Evolutionary conservation across 768 basidiomycete species (phyloP).

Genomic region (Heimioporus sp.): DNA sequence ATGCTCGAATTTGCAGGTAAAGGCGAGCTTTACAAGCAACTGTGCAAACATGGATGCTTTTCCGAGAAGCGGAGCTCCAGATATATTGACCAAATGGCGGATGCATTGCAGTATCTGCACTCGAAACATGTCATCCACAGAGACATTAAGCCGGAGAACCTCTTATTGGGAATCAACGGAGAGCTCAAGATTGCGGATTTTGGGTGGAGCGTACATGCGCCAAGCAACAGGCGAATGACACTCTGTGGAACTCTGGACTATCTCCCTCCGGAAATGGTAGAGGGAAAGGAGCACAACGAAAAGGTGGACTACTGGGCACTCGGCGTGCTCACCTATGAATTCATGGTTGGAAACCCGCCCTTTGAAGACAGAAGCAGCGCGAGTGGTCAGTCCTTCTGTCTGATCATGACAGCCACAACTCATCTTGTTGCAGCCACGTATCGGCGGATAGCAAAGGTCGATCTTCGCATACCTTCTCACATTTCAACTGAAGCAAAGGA

Average conservation of each 20-base stretch:
- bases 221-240: constrained; percentile 83
- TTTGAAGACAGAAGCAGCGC: constrained; percentile 86
- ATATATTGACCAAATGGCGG: constrained; percentile 98
- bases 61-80: constrained; percentile 83
- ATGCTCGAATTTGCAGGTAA: constrained; percentile 98
- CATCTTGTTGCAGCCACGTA: constrained; percentile 66
- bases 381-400: constrained; percentile 51
- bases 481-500: constrained; percentile 45
- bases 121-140: constrained; percentile 97
- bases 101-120: constrained; percentile 90
- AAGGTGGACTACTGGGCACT: constrained; percentile 96
- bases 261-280: constrained; percentile 98
- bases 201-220: constrained; percentile 98
- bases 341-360: constrained; percentile 77
- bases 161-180: constrained; percentile 90
- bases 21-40: constrained; percentile 95
- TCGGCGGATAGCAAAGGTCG: constrained; percentile 83
- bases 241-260: constrained; percentile 97
- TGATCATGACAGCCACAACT: constrained; percentile 3
- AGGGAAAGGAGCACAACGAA: constrained; percentile 84
- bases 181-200: constrained; percentile 99
- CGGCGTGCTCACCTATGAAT: constrained; percentile 96
- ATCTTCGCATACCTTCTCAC: constrained; percentile 51
- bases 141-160: constrained; percentile 98
- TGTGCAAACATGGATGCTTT: constrained; percentile 83